Evolutionary conservation across 2,329 filamentous ascomycete genomes (phyloP), one percentile per base, ranked within the genome.

Genomic region (Calonectria fujianensis): DNA sequence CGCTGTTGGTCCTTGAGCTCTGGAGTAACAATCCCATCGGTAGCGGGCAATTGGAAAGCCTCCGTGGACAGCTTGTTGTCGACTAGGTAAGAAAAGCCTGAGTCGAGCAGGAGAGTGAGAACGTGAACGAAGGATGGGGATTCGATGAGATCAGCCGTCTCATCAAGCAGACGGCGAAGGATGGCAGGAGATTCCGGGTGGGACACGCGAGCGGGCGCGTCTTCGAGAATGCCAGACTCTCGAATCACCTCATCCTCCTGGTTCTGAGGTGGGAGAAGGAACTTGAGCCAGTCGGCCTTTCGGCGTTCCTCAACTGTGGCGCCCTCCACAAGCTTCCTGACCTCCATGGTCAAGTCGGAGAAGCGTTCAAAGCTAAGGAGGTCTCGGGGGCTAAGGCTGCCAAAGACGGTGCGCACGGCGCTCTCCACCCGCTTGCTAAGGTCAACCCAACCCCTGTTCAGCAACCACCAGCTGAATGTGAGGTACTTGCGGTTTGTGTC

Each of bases 401-500:
- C 95, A 84, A 98, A 98, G 31, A 96, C 94, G 69, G 97, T 94
- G 80, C 94, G 93, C 31, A 99, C 97, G 5, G 96, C 96, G n/a
- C 89, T 87, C 82, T 96, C 93, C 63, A 99, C 96, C 77, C 93
- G 94, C 72, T 92, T 89, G 90, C 96, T 94, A 72, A 98, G 87
- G 73, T 96, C 92, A 78, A 93, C 92, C 93, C 96, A 98, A 54
- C 97, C 97, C 78, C 92, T 92, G 85, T 99, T 96, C 63, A 99
- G 89, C 61, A 99, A 88, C 96, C 96, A 99, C 97, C 97, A 99
- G 86, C 95, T 98, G 84, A 98, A 98, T 51, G 96, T 97, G 64
- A 99, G 89, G 83, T 98, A 99, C 82, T 95, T 94, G 80, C 96
- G 91, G 85, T 99, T 99, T 41, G 96, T 98, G 84, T 98, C 96